phyloP scores from a whole-genome alignment of 208 protist species.

The Leishmania turanica region DNA sequence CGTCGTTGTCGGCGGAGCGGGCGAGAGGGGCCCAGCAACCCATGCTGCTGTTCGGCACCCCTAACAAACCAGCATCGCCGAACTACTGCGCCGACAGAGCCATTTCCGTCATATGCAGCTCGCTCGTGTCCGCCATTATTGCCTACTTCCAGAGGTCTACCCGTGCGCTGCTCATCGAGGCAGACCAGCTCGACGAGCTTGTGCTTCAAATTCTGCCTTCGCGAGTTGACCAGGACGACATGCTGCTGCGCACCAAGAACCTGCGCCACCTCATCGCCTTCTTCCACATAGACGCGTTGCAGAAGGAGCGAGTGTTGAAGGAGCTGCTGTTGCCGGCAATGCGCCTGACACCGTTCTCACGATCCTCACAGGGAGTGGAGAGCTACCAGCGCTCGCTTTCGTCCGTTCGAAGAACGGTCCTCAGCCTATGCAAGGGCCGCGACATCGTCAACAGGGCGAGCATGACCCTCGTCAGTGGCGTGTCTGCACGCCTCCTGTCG shows the following conservation, averaged over 20 bases:
- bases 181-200: slow-evolving; percentile 79
- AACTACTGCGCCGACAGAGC: slow-evolving; percentile 21
- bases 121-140: slow-evolving; percentile 58
- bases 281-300: slow-evolving; percentile 62
- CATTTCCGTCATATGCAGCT: slow-evolving; percentile 56
- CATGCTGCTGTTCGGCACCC: background rate
- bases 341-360: slow-evolving; percentile 29
- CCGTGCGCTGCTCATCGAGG: slow-evolving; percentile 54
- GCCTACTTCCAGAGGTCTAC: slow-evolving; percentile 51
- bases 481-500: slow-evolving; percentile 70
- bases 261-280: slow-evolving; percentile 53
- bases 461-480: slow-evolving; percentile 84
- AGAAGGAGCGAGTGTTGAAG: slow-evolving; percentile 80
- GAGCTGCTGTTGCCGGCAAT: slow-evolving; percentile 70
- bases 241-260: slow-evolving; percentile 59
- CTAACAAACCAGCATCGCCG: background rate
- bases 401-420: slow-evolving; percentile 45
- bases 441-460: slow-evolving; percentile 77
- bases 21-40: background rate
- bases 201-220: slow-evolving; percentile 81
- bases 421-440: slow-evolving; percentile 57
- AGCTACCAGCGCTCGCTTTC: slow-evolving; percentile 66
- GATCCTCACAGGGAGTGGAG: slow-evolving; percentile 29
- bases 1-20: background rate
- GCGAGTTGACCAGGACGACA: slow-evolving; percentile 66